Evolutionary conservation across 352 stramenopile genomes (phyloP).

Genomic region (Peronospora farinosa): DNA sequence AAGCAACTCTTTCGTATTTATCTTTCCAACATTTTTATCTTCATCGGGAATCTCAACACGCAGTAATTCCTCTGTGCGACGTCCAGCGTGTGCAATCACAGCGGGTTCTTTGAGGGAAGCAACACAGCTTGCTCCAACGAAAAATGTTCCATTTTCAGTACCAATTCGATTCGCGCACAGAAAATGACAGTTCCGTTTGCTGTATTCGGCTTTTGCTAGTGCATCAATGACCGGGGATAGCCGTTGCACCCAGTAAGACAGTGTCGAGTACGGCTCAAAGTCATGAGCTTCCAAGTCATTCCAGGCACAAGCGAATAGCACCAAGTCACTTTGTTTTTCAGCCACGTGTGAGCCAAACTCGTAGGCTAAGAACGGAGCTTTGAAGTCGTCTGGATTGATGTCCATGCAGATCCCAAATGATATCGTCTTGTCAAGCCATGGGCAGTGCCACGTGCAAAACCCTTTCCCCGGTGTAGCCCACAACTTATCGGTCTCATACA

Average conservation of each 20-base stretch:
- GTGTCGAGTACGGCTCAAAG: slow-evolving; percentile 35
- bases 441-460: slow-evolving; percentile 66
- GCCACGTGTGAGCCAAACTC: slow-evolving; percentile 64
- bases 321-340: slow-evolving; percentile 48
- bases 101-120: slow-evolving; percentile 54
- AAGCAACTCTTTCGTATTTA: too few species aligned
- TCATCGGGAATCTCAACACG: slow-evolving; percentile 42
- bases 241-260: slow-evolving; percentile 71
- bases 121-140: slow-evolving; percentile 72
- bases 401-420: slow-evolving; percentile 88
- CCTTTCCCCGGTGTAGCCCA: slow-evolving; percentile 62
- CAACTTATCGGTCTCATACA: slow-evolving; percentile 81
- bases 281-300: slow-evolving; percentile 65
- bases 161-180: slow-evolving; percentile 76
- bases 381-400: slow-evolving; percentile 84
- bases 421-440: slow-evolving; percentile 70
- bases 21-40: background rate
- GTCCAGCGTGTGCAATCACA: slow-evolving; percentile 42
- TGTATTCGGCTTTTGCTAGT: slow-evolving; percentile 30
- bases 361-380: slow-evolving; percentile 51
- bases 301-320: slow-evolving; percentile 82
- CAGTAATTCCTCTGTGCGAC: slow-evolving; percentile 53
- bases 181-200: slow-evolving; percentile 58
- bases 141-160: slow-evolving; percentile 70
- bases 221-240: slow-evolving; percentile 51